Percentiles rank a stretch among this genome's conserved stretches.
These are phyloP conservation scores for Ceratocystis variospora DNA, from an alignment of 2,329 filamentous ascomycete species.

Conservation along the genomic window DNA sequence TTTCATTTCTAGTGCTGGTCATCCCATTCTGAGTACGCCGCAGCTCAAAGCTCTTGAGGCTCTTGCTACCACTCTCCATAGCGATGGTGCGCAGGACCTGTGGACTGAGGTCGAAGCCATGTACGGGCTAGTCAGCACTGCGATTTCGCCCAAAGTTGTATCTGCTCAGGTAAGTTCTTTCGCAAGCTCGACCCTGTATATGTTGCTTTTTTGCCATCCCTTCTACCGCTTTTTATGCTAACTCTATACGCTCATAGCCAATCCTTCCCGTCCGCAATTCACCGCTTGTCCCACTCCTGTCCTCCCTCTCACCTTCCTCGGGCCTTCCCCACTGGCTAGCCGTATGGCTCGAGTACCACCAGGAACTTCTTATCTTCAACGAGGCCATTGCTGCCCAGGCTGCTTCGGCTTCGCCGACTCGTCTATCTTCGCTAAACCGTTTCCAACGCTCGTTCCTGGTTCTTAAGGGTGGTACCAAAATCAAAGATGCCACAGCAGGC, in stretches of 20 bases:
- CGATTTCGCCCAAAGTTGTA: slow-evolving; percentile 21
- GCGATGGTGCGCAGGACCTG: slow-evolving; percentile 11
- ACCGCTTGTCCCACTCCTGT: slow-evolving; percentile 35
- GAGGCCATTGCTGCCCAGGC: slow-evolving; percentile 32
- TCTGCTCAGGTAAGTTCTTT: slow-evolving; percentile 31
- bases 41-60: slow-evolving; percentile 9
- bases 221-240: not conserved
- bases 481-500: slow-evolving; percentile 47
- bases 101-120: slow-evolving; percentile 27
- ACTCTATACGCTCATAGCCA: slow-evolving; percentile 29
- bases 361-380: slow-evolving; percentile 32
- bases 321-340: slow-evolving; percentile 36
- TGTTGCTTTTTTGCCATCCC: slow-evolving; percentile 14
- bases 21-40: not conserved
- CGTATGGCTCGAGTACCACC: slow-evolving; percentile 37
- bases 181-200: not conserved
- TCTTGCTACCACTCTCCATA: slow-evolving; percentile 9
- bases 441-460: slow-evolving; percentile 47
- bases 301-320: slow-evolving; percentile 33
- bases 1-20: slow-evolving; percentile 12
- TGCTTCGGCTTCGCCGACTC: slow-evolving; percentile 32
- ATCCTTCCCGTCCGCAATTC: slow-evolving; percentile 48
- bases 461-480: slow-evolving; percentile 40
- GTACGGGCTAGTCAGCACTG: slow-evolving; percentile 25
- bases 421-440: slow-evolving; percentile 42